Evolutionary conservation across 1,284 basidiomycete species (phyloP).

Genomic region (Abortiporus biennis): DNA sequence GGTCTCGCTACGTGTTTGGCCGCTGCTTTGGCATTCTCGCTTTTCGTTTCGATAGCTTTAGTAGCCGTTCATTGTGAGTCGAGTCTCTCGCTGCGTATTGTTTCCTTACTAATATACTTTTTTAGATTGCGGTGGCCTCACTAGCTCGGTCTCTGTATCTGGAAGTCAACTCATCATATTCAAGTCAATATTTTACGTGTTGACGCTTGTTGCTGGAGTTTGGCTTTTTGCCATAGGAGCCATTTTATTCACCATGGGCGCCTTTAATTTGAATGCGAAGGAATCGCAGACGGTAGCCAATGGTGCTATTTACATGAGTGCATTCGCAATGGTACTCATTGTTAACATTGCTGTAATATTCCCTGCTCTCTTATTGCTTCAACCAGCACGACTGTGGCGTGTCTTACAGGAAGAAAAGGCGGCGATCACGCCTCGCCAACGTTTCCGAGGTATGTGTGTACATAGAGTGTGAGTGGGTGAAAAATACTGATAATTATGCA

Average conservation of each 20-base stretch:
- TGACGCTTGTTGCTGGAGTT: constrained; percentile 46
- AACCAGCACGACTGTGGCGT: constrained; percentile 55
- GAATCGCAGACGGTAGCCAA: constrained; percentile 49
- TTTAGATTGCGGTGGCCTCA: constrained; percentile 44
- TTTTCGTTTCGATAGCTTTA: constrained; percentile 55
- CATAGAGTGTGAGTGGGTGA: too few relatives aligned
- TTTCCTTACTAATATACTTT: neutral
- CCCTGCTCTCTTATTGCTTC: constrained; percentile 66
- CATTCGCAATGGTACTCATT: constrained; percentile 55
- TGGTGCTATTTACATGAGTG: constrained; percentile 67
- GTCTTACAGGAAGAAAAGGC: constrained; percentile 47
- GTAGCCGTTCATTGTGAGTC: constrained; percentile 50
- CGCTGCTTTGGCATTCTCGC: constrained; percentile 53
- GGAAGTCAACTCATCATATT: constrained; percentile 54
- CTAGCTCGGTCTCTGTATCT: constrained; percentile 57
- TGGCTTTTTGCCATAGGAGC: constrained; percentile 66
- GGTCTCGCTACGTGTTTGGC: constrained; percentile 64
- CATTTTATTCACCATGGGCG: constrained; percentile 58
- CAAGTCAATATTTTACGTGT: constrained; percentile 61
- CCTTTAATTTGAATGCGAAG: constrained; percentile 39
- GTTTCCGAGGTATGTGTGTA: constrained; percentile 72
- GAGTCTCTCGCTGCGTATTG: neutral
- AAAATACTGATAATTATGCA: too few relatives aligned
- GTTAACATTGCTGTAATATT: constrained; percentile 65
- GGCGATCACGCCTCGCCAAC: constrained; percentile 69